These are phyloP conservation scores for Sechiopsis laciniata DNA, from an alignment of 306 rosid genomes.

Conservation along the genomic window DNA sequence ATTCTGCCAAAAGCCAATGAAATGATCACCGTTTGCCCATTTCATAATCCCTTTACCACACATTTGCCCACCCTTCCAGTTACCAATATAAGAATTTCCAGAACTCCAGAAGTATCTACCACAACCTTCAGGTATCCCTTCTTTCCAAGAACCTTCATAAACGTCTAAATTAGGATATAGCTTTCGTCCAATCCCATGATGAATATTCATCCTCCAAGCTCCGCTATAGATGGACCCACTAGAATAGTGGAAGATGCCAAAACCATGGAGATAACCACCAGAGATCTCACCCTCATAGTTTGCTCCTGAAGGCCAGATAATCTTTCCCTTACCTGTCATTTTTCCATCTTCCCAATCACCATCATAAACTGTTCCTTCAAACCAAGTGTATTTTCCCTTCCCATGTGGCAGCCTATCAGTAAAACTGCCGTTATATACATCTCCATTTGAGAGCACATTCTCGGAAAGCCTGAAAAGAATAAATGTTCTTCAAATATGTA, in stretches of 20 bases:
- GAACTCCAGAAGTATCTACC: slow-evolving; percentile 70
- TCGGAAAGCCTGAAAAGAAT: slow-evolving; percentile 40
- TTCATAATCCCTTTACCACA: slow-evolving; percentile 90
- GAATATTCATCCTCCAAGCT: slow-evolving; percentile 74
- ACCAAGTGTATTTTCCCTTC: slow-evolving; percentile 79
- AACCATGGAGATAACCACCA: slow-evolving; percentile 72
- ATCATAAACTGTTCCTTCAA: slow-evolving; percentile 62
- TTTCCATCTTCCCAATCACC: slow-evolving; percentile 89
- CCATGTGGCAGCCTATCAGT: slow-evolving; percentile 62
- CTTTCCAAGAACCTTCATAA: slow-evolving; percentile 92
- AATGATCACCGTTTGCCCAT: slow-evolving; percentile 73
- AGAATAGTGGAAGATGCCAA: slow-evolving; percentile 48
- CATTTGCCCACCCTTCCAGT: slow-evolving; percentile 76
- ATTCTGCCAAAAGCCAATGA: slow-evolving; percentile 68
- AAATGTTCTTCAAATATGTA: slow-evolving; percentile 18
- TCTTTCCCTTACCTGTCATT: slow-evolving; percentile 68
- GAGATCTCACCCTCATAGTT: slow-evolving; percentile 85
- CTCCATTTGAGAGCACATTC: slow-evolving; percentile 63
- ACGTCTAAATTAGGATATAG: slow-evolving; percentile 55
- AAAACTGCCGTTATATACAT: slow-evolving; percentile 50
- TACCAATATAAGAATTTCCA: slow-evolving; percentile 65
- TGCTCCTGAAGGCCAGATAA: slow-evolving; percentile 66
- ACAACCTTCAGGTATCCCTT: slow-evolving; percentile 75
- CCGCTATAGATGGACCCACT: slow-evolving; percentile 59
- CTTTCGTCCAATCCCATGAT: slow-evolving; percentile 73